These are phyloP conservation scores for Lathyrus oleraceus DNA, from an alignment of 306 rosid genomes.

Conservation along the genomic window DNA sequence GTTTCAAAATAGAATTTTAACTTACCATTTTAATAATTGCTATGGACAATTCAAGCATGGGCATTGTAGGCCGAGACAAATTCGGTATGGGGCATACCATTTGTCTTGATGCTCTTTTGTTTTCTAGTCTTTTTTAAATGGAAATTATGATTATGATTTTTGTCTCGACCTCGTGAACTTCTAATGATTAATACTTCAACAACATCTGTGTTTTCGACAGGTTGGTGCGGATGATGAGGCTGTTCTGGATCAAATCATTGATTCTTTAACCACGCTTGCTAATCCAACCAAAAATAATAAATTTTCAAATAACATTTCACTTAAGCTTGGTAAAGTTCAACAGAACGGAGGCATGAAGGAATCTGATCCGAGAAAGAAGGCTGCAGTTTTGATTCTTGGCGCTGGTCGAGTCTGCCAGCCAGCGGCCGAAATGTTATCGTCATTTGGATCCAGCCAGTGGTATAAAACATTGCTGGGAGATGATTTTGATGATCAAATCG, in stretches of 20 bases:
- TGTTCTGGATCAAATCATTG: conserved; percentile 72
- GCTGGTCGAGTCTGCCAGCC: conserved; percentile 97
- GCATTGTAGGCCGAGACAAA: background rate
- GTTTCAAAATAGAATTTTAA: conserved; percentile 31
- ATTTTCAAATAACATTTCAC: conserved; percentile 49
- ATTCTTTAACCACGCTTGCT: conserved; percentile 75
- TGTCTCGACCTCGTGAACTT: conserved; percentile 8
- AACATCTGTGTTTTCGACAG: conserved; percentile 50
- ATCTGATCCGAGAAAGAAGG: conserved; percentile 51
- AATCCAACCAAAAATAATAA: conserved; percentile 49
- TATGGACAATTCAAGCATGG: background rate
- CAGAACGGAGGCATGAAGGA: conserved; percentile 48
- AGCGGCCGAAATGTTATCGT: conserved; percentile 77
- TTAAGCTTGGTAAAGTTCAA: conserved; percentile 68
- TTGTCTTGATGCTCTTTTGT: background rate
- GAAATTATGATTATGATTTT: background rate
- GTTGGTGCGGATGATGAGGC: conserved; percentile 79
- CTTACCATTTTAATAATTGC: background rate
- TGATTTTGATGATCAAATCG: conserved; percentile 58
- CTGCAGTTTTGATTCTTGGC: conserved; percentile 80
- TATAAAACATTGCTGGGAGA: conserved; percentile 53
- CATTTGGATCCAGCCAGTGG: conserved; percentile 57
- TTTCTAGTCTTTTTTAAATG: background rate
- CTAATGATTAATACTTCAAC: conserved; percentile 7
- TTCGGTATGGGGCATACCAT: background rate